Evolutionary conservation across 768 basidiomycete species (phyloP), one percentile per base, ranked within the genome.

Genomic region (Fomitopsis serialis): DNA sequence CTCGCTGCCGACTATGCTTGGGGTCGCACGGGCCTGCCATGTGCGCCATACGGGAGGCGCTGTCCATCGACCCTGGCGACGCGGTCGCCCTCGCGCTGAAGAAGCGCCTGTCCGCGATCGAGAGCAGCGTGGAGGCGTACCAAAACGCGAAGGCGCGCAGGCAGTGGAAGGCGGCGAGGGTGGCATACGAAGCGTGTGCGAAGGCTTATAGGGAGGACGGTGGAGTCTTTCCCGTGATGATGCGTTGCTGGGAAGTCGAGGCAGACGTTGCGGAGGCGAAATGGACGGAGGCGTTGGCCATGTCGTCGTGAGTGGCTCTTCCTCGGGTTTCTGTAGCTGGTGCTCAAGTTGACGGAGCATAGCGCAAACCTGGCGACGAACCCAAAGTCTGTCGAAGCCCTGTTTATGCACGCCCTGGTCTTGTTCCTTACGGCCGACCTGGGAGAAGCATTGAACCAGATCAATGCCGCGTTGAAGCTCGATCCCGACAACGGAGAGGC

Each of bases 211-310:
- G 36, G 2, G 24, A 55, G 36, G 50, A 55, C 19, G 50, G 42
- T n/a, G 22, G 45, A 21, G 25, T 29, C 29, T 21, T 43, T 13
- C 54, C 54, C 3, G 24, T 45, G 2, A 15, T 46, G 3, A 36
- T 56, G 19, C 50, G 47, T 4, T 56, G 55, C 46, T 56, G 55
- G 55, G 47, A 29, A 7, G 29, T 56, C n/a, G 50, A 52, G 40
- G n/a, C 52, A 21, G 35, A 23, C 12, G 24, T 56, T 0, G 55
- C 46, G 2, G n/a, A n/a, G n/a, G n/a, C n/a, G n/a, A 50, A 56
- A 22, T 3, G 27, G n/a, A 10, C 27, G 1, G 52, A 50, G 55
- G 48, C 47, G 1, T n/a, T 4, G 2, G 55, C n/a, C n/a, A n/a
- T n/a, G n/a, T n/a, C n/a, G n/a, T n/a, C n/a, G n/a, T n/a, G n/a